A percentile compares a stretch with the other conserved stretches of the same genome.
Evolutionary conservation across 192 early-diverging fungal species (phyloP).

Genomic region (Gonapodya prolifera): DNA sequence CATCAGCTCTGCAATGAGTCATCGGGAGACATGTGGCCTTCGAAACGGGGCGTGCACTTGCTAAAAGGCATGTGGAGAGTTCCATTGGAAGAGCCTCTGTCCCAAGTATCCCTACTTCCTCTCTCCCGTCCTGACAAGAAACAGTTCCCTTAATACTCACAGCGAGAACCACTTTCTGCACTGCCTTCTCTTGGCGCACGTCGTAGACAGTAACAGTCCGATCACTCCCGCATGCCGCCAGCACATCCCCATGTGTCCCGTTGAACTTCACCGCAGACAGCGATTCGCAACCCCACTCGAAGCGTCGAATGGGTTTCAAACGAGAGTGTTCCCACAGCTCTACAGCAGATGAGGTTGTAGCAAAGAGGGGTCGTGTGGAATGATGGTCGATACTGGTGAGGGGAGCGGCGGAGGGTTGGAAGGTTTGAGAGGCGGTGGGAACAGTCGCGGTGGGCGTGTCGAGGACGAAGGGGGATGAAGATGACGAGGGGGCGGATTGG

Average conservation of each 20-base stretch:
- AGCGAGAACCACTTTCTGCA: slow-evolving; percentile 72
- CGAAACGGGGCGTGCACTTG: too few relatives aligned
- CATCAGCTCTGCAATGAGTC: too few relatives aligned
- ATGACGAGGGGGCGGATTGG: too few relatives aligned
- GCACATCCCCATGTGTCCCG: slow-evolving; percentile 84
- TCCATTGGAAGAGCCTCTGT: too few relatives aligned
- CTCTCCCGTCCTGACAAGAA: too few relatives aligned
- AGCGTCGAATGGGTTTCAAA: slow-evolving; percentile 67
- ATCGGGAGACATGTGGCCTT: too few relatives aligned
- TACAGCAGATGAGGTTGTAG: slow-evolving; percentile 71
- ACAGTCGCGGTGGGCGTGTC: too few relatives aligned
- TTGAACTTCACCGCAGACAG: slow-evolving; percentile 92
- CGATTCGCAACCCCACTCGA: slow-evolving; percentile 92
- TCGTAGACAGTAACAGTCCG: slow-evolving; percentile 92
- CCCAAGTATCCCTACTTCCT: too few relatives aligned
- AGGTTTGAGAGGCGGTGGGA: slow-evolving; percentile 63
- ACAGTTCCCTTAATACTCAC: too few relatives aligned
- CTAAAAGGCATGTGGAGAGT: too few relatives aligned
- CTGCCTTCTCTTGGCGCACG: slow-evolving; percentile 70
- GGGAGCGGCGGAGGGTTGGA: slow-evolving; percentile 57
- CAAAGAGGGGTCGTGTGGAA: slow-evolving; percentile 68
- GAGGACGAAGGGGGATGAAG: too few relatives aligned
- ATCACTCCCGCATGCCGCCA: slow-evolving; percentile 89
- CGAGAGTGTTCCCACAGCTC: slow-evolving; percentile 79
- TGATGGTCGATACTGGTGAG: slow-evolving; percentile 89